Base-by-base conservation (phyloP, 2,329 filamentous ascomycete species). In the Verticillium zaregamsianum region DNA sequence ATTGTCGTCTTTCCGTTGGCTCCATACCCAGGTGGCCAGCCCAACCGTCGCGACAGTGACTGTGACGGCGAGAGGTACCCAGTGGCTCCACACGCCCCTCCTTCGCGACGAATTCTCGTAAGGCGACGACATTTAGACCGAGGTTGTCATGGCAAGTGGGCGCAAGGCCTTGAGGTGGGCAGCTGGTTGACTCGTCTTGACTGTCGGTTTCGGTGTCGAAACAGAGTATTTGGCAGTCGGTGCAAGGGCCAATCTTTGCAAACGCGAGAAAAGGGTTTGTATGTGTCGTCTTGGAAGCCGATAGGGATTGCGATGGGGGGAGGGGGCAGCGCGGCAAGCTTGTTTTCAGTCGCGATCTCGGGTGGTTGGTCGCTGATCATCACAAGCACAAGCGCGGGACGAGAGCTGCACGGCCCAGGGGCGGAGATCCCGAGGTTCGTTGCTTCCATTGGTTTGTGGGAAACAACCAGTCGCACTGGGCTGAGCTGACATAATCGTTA, bases 1-100 rank as follows among this genome's bases (percentile, higher is more conserved):
- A 59, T 92, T 89, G 62, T 89, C 85, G 67, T 91, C 89, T 70
- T 84, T 86, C 70, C 92, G 89, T 78, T 96, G 93, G 74, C 90
- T 96, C 93, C 93, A 97, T 64, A 93, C 87, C 94, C 94, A 98
- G 62, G 92, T 92, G 59, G 89, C 93, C 57, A 96, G 79, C 37
- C 93, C 93, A 61, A 91, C 88, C 25, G 93, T 92, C 64, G 94
- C 94, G 68, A 96, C 87, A 56, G 92, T 93, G 62, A 96, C 87
- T 58, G 93, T 97, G 66, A 97, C 77, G 66, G 88, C 89, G 61
- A 98, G 83, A 65, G 94, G 94, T 63, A 97, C 86, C 92, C 93
- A 97, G 78, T 96, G 94, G 71, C 89, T 86, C 78, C 91, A 86
- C 67, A 86, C 83, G 73, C 83, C 80, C 75, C 84, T 81, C 77